Percentiles rank a stretch among this genome's conserved stretches.
Evolutionary conservation across 768 basidiomycete genomes (phyloP).

Genomic region (Phanerochaete carnosa): DNA sequence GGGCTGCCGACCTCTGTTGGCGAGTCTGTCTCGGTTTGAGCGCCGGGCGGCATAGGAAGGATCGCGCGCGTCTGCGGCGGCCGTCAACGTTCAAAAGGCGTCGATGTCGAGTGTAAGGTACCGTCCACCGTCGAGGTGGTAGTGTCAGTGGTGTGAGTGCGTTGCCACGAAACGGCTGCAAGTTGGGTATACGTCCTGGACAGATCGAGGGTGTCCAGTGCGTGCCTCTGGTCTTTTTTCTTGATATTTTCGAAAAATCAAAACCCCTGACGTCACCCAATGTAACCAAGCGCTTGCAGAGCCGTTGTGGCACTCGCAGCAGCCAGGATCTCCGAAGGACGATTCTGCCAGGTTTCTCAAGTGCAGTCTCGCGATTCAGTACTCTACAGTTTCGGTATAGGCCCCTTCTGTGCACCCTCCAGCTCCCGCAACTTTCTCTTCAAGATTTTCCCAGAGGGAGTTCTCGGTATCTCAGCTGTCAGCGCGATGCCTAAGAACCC

Average conservation of each 20-base stretch:
- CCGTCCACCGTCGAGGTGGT: not conserved
- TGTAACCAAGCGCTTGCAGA: not conserved
- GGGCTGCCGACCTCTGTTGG: conserved; percentile 11
- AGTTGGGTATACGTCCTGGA: not conserved
- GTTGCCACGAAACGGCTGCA: not conserved
- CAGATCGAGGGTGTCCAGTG: not conserved
- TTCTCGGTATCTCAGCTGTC: conserved; percentile 24
- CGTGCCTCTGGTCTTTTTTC: not conserved
- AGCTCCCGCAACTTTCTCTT: conserved; percentile 63
- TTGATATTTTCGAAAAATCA: not conserved
- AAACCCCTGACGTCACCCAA: conserved; percentile 1
- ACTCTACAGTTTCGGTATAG: not conserved
- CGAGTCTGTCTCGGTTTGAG: not conserved
- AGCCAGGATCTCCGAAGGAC: not conserved
- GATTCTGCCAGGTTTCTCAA: not conserved
- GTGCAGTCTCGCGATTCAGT: too few relatives aligned
- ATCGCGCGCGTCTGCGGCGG: not conserved
- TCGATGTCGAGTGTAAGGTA: not conserved
- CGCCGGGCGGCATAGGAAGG: not conserved
- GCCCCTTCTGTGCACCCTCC: not conserved
- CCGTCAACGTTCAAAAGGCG: not conserved
- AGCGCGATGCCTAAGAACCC: not conserved
- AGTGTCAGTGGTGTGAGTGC: not conserved
- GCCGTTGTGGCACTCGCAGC: conserved; percentile 1
- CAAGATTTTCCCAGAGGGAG: conserved; percentile 85